Evolutionary conservation across 768 basidiomycete species (phyloP), one percentile per base, ranked within the genome.

Genomic region (Rhizopogon rudus): DNA sequence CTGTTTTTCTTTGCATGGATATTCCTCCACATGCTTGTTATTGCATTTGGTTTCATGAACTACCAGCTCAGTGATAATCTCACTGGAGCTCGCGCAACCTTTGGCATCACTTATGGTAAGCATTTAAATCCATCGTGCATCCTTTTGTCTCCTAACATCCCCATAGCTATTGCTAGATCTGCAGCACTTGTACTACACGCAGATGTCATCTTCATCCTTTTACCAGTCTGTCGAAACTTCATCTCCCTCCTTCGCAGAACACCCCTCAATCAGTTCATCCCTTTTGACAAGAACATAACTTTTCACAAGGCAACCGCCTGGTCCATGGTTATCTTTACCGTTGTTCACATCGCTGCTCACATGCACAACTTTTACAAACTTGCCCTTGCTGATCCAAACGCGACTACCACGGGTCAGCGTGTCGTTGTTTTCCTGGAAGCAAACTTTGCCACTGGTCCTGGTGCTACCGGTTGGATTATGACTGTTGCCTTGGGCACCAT

Each of bases 201-300:
- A 63, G 91, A 97, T 71, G 86, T 93, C 57, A 83, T 91, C 59
- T 91, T 96, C 77, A 94, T 98, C 70, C 84, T 98, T 49, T 81
- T 98, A 31, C 96, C 95, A 28, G 82, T 98, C 67, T 98, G 95
- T 80, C 85, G 95, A 57, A 95, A 93, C 74, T 93, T 97, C 73
- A 82, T 97, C 70, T 95, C 93, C 22, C 62, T 95, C 44, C 79
- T 96, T 46, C 88, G 96, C 28, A 84, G 86, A 52, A 93, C 92
- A 1, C 83, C 93, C 2, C 76, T 98, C 56, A 91, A 91, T 73
- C 78, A 82, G 60, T 71, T 93, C 73, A 90, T 96, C 59, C 93
- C 93, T 20, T 96, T 98, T 67, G 94, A 96, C 77, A 89, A 93
- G 76, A 93, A 88, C 67, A 83, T 97, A 70, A 83, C 84, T 6